Conservation (phyloP, 192 early-diverging fungal genomes). For the Backusella australiensis region DNA sequence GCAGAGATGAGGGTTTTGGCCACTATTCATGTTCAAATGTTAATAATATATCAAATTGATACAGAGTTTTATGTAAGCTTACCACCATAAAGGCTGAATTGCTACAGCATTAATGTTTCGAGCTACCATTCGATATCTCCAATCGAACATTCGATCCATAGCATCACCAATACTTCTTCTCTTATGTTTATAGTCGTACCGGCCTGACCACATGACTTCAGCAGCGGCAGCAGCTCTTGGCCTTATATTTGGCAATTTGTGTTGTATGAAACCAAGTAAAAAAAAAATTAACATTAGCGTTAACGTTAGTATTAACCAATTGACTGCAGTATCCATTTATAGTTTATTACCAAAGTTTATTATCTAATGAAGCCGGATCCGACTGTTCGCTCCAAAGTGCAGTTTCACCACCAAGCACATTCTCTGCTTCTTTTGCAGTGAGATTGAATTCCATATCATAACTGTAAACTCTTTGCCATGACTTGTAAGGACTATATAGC, state of each 20-base stretch:
- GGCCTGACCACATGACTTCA: constrained; percentile 49
- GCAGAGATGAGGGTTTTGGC: constrained; percentile 22
- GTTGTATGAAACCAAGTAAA: background rate
- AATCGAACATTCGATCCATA: constrained; percentile 63
- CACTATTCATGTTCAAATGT: background rate
- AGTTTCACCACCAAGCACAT: constrained; percentile 72
- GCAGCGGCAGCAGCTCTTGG: constrained; percentile 71
- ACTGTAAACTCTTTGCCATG: constrained; percentile 73
- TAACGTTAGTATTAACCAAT: background rate
- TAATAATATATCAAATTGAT: background rate
- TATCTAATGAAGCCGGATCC: constrained; percentile 64
- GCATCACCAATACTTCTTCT: constrained; percentile 59
- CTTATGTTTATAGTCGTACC: constrained; percentile 41
- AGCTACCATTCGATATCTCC: constrained; percentile 67
- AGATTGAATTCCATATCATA: constrained; percentile 64
- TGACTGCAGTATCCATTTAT: background rate
- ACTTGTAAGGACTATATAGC: constrained; percentile 61
- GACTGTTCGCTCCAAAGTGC: constrained; percentile 74
- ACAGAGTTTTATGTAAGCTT: background rate
- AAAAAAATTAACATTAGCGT: background rate
- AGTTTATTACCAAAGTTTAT: constrained; percentile 52
- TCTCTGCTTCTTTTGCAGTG: constrained; percentile 44
- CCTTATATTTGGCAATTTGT: constrained; percentile 7
- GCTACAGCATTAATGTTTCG: constrained; percentile 68
- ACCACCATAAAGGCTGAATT: constrained; percentile 56